Base-by-base conservation (phyloP, 2,329 filamentous ascomycete species). In the Penicillium occitanis region DNA sequence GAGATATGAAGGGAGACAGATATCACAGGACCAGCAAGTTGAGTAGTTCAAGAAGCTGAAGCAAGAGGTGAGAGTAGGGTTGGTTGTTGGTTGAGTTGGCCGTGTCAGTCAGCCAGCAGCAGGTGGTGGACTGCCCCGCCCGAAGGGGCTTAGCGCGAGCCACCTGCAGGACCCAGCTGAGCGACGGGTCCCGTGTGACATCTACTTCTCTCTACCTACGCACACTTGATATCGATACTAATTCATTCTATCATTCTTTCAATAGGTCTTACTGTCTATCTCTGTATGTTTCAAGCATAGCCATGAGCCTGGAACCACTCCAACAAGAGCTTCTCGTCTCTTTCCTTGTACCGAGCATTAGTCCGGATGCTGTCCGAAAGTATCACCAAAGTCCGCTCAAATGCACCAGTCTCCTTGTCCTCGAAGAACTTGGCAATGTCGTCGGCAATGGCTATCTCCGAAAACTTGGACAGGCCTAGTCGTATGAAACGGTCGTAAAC, bases 401-500 rank as follows among this genome's bases (percentile, higher is more conserved):
- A 98, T 59, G 89, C 91, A 73, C 88, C 88, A 19, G 91, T 94
- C 74, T 98, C 91, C 83, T 94, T 96, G 73, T 86, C 86, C 72
- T 86, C 84, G 83, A 98, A 99, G 84, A 99, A 99, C 2, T 80
- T 77, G 60, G 89, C 84, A 72, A 99, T 95, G 63, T 97, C 92
- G 69, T 88, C 84, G 68, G 92, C 86, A 17, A 87, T 84, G 69
- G 86, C 85, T 14, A 83, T 80, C 71, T 92, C 89, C 2, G 91
- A 87, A 76, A 96, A 98, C 75, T 91, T 91, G 73, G 87, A 87
- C 71, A 99, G 81, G 53, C 88, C 88, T 71, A 91, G 83, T 71
- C 91, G 89, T 72, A 99, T 81, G 80, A 96, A 97, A 58, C 94
- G 89, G 80, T 99, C 94, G 17, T 97, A 83, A 2, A 97, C 87